phyloP scores from a whole-genome alignment of 345 rosid genomes.

The Salix caprea region DNA sequence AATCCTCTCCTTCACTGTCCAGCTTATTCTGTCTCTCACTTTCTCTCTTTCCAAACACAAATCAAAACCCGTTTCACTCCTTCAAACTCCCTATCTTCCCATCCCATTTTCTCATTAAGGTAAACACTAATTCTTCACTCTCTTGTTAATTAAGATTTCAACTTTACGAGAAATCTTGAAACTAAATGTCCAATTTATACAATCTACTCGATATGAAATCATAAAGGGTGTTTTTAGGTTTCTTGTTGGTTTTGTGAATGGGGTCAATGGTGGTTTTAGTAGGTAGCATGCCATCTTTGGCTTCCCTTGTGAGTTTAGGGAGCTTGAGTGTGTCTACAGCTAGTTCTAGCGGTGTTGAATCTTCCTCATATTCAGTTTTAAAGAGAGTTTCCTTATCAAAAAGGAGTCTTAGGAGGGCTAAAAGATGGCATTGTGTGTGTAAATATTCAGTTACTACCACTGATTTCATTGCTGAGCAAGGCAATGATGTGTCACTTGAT shows the following conservation, averaged over 20 bases:
- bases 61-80: neutral
- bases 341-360: conserved; percentile 32
- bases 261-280: conserved; percentile 62
- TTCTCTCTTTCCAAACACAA: neutral
- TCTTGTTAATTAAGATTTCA: neutral
- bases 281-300: conserved; percentile 77
- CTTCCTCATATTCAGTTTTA: conserved; percentile 38
- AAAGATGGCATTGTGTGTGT: conserved; percentile 58
- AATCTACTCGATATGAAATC: neutral
- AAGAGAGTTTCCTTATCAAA: conserved; percentile 56
- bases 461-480: conserved; percentile 67
- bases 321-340: conserved; percentile 27
- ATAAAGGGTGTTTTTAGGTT: neutral
- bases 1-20: neutral
- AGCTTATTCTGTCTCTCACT: neutral
- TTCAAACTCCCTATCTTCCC: neutral
- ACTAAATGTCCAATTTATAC: neutral
- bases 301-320: conserved; percentile 58
- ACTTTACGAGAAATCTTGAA: neutral
- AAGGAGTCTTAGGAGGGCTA: conserved; percentile 37
- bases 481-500: conserved; percentile 48
- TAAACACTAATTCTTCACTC: neutral
- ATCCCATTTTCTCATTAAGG: neutral
- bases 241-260: conserved; percentile 21
- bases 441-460: conserved; percentile 73